phyloP scores from a whole-genome alignment of 1,284 basidiomycete genomes.

The Cutaneotrichosporon curvatum region DNA sequence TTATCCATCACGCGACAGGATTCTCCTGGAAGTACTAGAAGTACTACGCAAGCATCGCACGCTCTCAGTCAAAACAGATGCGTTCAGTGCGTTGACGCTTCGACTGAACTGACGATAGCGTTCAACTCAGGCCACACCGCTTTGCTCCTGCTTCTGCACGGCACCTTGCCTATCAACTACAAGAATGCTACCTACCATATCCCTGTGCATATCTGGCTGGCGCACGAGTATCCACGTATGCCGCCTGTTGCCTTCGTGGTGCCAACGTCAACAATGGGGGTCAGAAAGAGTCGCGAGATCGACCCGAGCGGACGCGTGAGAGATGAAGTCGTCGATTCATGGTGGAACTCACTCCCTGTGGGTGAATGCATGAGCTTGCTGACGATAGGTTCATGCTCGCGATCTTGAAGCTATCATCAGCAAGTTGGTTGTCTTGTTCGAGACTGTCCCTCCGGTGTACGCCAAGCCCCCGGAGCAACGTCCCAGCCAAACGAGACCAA shows the following conservation, averaged over 20 bases:
- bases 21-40: conserved; percentile 60
- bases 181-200: conserved; percentile 80
- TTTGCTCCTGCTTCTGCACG: conserved; percentile 80
- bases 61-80: conserved; percentile 80
- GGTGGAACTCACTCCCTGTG: conserved; percentile 81
- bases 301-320: conserved; percentile 68
- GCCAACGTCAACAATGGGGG: conserved; percentile 86
- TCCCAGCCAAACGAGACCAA: no score
- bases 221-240: conserved; percentile 67
- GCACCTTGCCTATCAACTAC: conserved; percentile 81
- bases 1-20: conserved; percentile 57
- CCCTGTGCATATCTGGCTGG: conserved; percentile 81
- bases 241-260: conserved; percentile 90
- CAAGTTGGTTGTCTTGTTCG: conserved; percentile 59
- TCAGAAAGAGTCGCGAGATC: conserved; percentile 66
- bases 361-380: conserved; percentile 11
- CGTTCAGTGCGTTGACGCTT: conserved; percentile 64
- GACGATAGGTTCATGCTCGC: conserved; percentile 53
- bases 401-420: conserved; percentile 40
- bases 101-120: conserved; percentile 49
- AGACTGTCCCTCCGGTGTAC: conserved; percentile 79
- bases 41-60: conserved; percentile 57
- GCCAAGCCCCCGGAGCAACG: conserved; percentile 57
- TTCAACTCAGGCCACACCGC: conserved; percentile 92
- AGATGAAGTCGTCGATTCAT: conserved; percentile 53